A percentile compares a stretch with the other conserved stretches of the same genome.
Evolutionary conservation across 1,139 yeast genomes (phyloP).

Genomic region (Hansenula lynferdii): DNA sequence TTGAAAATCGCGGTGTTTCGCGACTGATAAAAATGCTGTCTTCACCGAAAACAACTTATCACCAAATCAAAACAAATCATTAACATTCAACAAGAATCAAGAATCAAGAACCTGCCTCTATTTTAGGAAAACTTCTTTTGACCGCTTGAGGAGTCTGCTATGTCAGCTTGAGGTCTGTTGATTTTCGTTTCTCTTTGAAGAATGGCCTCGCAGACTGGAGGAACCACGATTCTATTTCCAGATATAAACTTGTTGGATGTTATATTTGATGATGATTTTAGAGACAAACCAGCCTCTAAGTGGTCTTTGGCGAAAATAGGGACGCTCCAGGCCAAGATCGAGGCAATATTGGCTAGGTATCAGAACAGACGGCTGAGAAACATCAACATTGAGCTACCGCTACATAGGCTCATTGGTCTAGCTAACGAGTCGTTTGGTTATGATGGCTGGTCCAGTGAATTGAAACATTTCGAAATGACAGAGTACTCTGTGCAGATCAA

Average conservation of each 20-base stretch:
- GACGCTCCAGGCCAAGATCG: conserved; percentile 19
- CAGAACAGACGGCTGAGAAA: conserved; percentile 5
- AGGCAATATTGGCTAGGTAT: conserved; percentile 5
- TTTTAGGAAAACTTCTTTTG: no score
- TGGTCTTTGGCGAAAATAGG: conserved; percentile 21
- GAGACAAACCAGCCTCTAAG: conserved; percentile 14
- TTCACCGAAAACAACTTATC: no score
- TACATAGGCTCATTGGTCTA: conserved; percentile 11
- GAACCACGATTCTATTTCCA: conserved; percentile 5
- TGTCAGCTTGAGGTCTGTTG: no score
- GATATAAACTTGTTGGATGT: conserved; percentile 6
- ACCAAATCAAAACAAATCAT: no score
- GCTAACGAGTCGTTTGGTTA: conserved; percentile 47
- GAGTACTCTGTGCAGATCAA: neutral
- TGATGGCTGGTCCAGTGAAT: conserved; percentile 44
- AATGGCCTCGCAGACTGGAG: neutral
- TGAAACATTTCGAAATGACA: conserved; percentile 16
- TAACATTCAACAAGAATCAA: no score
- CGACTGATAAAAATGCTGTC: no score
- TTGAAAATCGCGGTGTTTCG: no score
- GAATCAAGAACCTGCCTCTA: no score
- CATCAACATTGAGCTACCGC: conserved; percentile 11
- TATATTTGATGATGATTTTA: conserved; percentile 8
- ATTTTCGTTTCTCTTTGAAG: no score
- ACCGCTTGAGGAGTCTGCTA: no score